Evolutionary conservation across 2,329 filamentous ascomycete genomes (phyloP).

Genomic region (Polychaeton citri): DNA sequence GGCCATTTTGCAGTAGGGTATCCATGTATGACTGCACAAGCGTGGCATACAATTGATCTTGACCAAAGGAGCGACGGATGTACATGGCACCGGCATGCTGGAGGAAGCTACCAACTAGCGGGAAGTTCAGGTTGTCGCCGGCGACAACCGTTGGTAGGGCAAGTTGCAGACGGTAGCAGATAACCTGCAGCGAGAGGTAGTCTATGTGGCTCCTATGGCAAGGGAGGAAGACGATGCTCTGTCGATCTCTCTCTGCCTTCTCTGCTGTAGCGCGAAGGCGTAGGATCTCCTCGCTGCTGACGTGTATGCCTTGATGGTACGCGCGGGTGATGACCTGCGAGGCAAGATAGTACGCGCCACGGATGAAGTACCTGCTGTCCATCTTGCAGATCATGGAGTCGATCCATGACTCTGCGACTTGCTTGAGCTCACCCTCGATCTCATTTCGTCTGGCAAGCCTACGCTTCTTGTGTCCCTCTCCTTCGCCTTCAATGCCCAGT

Average conservation of each 20-base stretch:
- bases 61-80: conserved; percentile 83
- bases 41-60: conserved; percentile 79
- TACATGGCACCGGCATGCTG: conserved; percentile 96
- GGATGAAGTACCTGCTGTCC: conserved; percentile 85
- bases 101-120: conserved; percentile 74
- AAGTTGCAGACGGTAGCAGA: conserved; percentile 86
- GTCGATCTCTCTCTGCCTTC: conserved; percentile 70
- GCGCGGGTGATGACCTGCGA: conserved; percentile 84
- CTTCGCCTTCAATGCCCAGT: conserved; percentile 32
- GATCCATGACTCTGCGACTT: conserved; percentile 75
- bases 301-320: conserved; percentile 93
- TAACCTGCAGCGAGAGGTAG: conserved; percentile 86
- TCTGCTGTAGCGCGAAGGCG: conserved; percentile 70
- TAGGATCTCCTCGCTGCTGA: conserved; percentile 86
- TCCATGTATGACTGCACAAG: conserved; percentile 97
- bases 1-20: conserved; percentile 76
- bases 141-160: conserved; percentile 84
- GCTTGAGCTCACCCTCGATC: conserved; percentile 59
- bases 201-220: conserved; percentile 93
- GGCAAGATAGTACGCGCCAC: conserved; percentile 76
- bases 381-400: conserved; percentile 99
- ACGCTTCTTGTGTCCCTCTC: conserved; percentile 43
- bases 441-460: conserved; percentile 23
- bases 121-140: conserved; percentile 93
- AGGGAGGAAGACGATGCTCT: conserved; percentile 90